These are phyloP conservation scores for Kodamaea sp. DNA, from an alignment of 1,139 yeast genomes.

Conservation along the genomic window DNA sequence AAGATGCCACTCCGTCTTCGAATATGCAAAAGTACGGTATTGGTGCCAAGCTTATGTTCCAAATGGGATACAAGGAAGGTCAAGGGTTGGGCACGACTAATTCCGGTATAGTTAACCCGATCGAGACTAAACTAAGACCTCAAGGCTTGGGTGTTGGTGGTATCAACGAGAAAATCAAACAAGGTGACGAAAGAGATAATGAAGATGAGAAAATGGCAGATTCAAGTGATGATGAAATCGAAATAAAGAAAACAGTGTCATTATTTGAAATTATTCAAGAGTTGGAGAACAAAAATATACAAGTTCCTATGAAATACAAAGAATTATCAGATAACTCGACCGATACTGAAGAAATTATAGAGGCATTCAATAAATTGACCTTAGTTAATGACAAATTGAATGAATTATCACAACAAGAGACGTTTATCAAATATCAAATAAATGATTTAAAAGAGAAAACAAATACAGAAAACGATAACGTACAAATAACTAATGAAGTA, in stretches of 20 bases:
- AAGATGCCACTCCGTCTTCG: conserved; percentile 1
- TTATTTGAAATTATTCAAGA: conserved; percentile 27
- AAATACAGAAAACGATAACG: conserved; percentile 1
- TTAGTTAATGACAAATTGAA: conserved; percentile 17
- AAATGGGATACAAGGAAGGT: conserved; percentile 88
- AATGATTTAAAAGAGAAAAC: conserved; percentile 9
- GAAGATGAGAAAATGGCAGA: conserved; percentile 5
- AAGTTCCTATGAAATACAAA: conserved; percentile 28
- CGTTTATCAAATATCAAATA: conserved; percentile 17
- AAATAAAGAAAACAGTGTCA: conserved; percentile 8
- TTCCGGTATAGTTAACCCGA: conserved; percentile 74
- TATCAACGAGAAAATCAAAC: conserved; percentile 30
- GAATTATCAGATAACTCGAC: conserved; percentile 20
- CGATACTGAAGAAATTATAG: conserved; percentile 7
- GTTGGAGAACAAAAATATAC: conserved; percentile 24
- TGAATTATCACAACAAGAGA: conserved; percentile 18
- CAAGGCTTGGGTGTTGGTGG: conserved; percentile 75
- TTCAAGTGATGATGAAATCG: conserved; percentile 9
- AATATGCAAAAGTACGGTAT: conserved; percentile 56
- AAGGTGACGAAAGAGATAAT: conserved; percentile 10
- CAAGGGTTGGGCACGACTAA: conserved; percentile 72
- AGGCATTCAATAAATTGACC: conserved; percentile 15
- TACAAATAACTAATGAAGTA: conserved; percentile 3
- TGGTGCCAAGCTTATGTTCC: conserved; percentile 74
- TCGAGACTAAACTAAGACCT: conserved; percentile 65